phyloP scores from a whole-genome alignment of 345 rosid genomes.

The Durio zibethinus region DNA sequence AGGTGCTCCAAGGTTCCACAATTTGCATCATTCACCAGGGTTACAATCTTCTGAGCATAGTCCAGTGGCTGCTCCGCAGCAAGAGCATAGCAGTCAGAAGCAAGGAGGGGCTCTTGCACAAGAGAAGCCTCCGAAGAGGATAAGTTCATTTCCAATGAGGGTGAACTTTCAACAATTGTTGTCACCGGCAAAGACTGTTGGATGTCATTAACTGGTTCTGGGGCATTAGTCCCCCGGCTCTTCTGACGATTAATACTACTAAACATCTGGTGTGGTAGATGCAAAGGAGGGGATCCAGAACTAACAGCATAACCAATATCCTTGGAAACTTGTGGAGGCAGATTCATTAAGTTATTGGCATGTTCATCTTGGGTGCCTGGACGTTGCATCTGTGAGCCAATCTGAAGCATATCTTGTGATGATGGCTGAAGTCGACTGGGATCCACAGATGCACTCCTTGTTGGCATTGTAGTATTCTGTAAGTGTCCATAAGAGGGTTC shows the following conservation, averaged over 20 bases:
- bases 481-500: conserved; percentile 57
- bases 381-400: conserved; percentile 46
- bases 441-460: conserved; percentile 52
- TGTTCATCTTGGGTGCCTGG: conserved; percentile 46
- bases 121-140: conserved; percentile 27
- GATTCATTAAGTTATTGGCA: conserved; percentile 34
- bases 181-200: conserved; percentile 33
- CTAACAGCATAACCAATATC: conserved; percentile 35
- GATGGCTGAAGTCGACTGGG: conserved; percentile 42
- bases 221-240: conserved; percentile 30
- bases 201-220: conserved; percentile 35
- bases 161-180: conserved; percentile 31
- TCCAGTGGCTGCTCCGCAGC: conserved; percentile 28
- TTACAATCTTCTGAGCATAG: conserved; percentile 17
- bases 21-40: conserved; percentile 16
- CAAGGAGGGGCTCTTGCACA: conserved; percentile 25
- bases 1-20: conserved; percentile 16
- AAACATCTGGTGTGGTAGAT: conserved; percentile 54
- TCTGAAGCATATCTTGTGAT: conserved; percentile 49
- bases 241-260: conserved; percentile 36
- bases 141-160: conserved; percentile 30
- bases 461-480: conserved; percentile 40
- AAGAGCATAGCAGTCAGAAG: conserved; percentile 31
- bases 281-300: conserved; percentile 36
- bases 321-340: conserved; percentile 39